phyloP scores from a whole-genome alignment of 1,284 basidiomycete species.

The Neolentinus lepideus region DNA sequence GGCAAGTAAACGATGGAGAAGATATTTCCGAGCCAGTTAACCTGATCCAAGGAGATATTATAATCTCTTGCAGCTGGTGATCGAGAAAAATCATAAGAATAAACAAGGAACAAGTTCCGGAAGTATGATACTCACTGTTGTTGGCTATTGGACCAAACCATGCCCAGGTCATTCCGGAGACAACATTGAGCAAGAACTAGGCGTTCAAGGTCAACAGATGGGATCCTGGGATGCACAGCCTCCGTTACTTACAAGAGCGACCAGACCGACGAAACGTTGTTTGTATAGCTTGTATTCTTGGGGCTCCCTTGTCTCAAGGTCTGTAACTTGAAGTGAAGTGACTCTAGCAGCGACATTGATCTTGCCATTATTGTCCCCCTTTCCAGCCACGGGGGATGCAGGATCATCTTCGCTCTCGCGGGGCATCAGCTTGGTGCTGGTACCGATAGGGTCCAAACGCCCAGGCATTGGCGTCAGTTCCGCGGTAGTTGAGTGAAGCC shows the following conservation, averaged over 20 bases:
- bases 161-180: conserved; percentile 57
- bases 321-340: background rate
- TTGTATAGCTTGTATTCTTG: conserved; percentile 54
- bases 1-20: conserved; percentile 56
- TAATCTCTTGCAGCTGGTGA: conserved; percentile 50
- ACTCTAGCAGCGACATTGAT: background rate
- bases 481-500: background rate
- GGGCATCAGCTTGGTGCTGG: background rate
- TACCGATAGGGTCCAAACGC: background rate
- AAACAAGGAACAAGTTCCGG: background rate
- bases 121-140: conserved; percentile 34
- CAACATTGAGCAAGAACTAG: conserved; percentile 54
- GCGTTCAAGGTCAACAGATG: background rate
- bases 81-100: background rate
- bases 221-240: background rate
- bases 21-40: conserved; percentile 75
- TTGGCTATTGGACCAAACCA: conserved; percentile 77
- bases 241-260: conserved; percentile 43
- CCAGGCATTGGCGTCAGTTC: background rate
- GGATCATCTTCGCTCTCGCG: background rate
- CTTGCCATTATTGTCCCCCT: background rate
- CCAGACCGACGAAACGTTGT: conserved; percentile 54
- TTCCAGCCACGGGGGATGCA: background rate
- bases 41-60: conserved; percentile 51
- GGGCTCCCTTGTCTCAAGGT: background rate